Base-by-base conservation (phyloP, 2,329 filamentous ascomycete species). In the Ophiocordyceps camponoti-leonardi region DNA sequence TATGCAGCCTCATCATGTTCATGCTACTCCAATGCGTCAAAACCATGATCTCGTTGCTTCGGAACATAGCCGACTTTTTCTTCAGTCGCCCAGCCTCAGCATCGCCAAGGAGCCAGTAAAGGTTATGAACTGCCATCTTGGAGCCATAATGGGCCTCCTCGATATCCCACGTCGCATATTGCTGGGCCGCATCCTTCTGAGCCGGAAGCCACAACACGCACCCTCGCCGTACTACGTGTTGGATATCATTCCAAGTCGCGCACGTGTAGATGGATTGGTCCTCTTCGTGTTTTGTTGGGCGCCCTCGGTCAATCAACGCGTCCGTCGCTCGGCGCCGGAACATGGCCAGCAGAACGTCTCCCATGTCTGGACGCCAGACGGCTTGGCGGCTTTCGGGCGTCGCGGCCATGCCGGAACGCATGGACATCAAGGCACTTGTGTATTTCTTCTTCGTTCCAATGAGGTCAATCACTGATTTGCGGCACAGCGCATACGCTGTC, bases 281-380 rank as follows among this genome's bases (percentile, higher is more conserved):
- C 13, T 63, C 56, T 3, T 47, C 50, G 0, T 54, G 42, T 1
- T 53, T 46, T 14, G 54, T 50, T 42, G 6, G 23, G 1, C n/a
- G 14, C 8, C 49, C 50, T 6, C 47, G 49, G 1, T 48, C 45
- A 6, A 67, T 46, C 12, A 83, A 56, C 0, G 67, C 59, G 19
- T 72, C 64, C 1, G 66, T 59, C 18, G 71, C 62, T 2, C 65
- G 59, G 6, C 65, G 58, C 5, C 73, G 68, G 59, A 79, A 62
- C 47, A 71, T 59, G 6, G 64, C 57, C 4, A 79, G 59, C 0
- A 82, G 53, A 23, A 72, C 62, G 0, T 62, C 57, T 31, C 69
- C 64, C 75, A 81, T 82, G 50, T 79, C 74, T 6, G 60, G 39
- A 28, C 75, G 68, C 52, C 56, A 62, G 19, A 60, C 43, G 8